Evolutionary conservation across 1,139 yeast species (phyloP), one percentile per base, ranked within the genome.

Genomic region (Oligophagozyma castellii): DNA sequence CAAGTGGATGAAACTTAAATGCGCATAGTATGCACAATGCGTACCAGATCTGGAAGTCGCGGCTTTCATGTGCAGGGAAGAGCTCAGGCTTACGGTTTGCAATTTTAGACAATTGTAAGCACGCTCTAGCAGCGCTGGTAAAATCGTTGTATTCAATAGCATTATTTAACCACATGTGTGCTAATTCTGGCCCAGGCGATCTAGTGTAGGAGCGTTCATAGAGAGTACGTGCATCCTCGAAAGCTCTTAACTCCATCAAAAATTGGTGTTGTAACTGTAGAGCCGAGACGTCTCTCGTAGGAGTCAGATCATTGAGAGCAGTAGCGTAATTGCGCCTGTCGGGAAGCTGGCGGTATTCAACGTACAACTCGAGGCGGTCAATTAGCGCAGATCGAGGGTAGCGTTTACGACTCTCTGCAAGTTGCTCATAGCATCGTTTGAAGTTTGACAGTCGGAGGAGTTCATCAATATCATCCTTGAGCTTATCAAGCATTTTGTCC

Each of bases 41-140:
- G 33, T 48, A 40, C 54, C 55, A 51, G 23, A 51, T 40, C 19
- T 33, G 29, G 16, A 38, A 42, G 14, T 38, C 39, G 8, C 52
- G 35, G n/a, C n/a, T n/a, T n/a, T n/a, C 6, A 38, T 28, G 5
- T 29, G 29, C n/a, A 31, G 26, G 5, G 29, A n/a, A n/a, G n/a
- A n/a, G n/a, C n/a, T n/a, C n/a, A n/a, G n/a, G n/a, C n/a, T n/a
- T n/a, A 21, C 12, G 29, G 29, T 5, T 33, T 36, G 10, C 33
- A n/a, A 16, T 20, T 22, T 44, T 42, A 1, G 42, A 35, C 28
- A 51, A 28, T 24, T 44, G 48, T 22, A 45, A 38, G 23, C 44
- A 31, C 3, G 53, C 40, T 23, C 37, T 42, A 4, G 39, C 39
- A 43, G 48, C 36, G 20, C 42, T 43, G 16, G 38, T 38, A 25